Base-by-base conservation (phyloP, 2,329 filamentous ascomycete species). In the Aspergillus hortae region DNA sequence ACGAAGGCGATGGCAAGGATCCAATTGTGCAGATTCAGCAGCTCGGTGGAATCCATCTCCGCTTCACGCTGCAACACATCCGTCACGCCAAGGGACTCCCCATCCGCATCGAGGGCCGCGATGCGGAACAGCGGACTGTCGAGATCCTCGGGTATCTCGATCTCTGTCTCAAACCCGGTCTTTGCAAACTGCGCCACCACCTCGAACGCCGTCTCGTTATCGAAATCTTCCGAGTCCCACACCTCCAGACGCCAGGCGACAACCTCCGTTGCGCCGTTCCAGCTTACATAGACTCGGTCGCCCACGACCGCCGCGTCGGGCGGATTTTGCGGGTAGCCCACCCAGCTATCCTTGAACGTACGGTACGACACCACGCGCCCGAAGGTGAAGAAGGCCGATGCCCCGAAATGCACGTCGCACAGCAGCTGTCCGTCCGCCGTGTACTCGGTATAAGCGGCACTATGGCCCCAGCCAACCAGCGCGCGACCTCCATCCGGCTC, bases 291-390 rank as follows among this genome's bases (percentile, higher is more conserved):
- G 4, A 75, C 57, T 1, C 57, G 54, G 4, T 62, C 56, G 7
- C 59, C 55, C 51, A 67, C 45, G 66, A 72, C 52, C 4, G 49
- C 56, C 9, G 56, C 57, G 1, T 53, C 52, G 4, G 62, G 61
- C 3, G 42, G 44, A 15, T 72, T 76, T n/a, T 65, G 68, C 0
- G 80, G 80, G 10, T 68, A 62, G 0, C 77, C 80, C 3, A 73
- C 72, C 80, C 81, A 86, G 49, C 76, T 69, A 56, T 73, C 77
- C 59, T 80, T 80, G 64, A 78, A 79, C 2, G 75, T 76, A 30
- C 81, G 76, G 58, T 85, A 85, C 48, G 77, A 81, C 59, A 78
- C 74, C 2, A 80, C 74, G 14, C 62, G 56, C 2, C 61, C 62
- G 30, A 63, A 59, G 59, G 68, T 44, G 64, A 61, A 63, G 64